Conservation (phyloP, 1,139 yeast species). For the Diutina rugosa region DNA sequence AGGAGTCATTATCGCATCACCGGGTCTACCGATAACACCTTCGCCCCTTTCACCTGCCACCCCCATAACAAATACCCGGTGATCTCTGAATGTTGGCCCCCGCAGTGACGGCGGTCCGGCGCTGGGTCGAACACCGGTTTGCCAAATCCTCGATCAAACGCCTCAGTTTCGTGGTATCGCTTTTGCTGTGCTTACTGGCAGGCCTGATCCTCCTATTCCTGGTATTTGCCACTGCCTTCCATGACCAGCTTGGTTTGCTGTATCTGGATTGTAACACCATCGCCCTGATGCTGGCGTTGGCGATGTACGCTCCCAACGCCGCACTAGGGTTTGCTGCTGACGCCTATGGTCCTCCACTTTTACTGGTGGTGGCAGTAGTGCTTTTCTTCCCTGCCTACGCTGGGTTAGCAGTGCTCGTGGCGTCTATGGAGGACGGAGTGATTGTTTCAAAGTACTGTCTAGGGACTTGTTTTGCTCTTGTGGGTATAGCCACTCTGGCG, state of each 20-base stretch:
- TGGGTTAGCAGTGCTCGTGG: constrained; percentile 16
- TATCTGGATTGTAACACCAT: constrained; percentile 68
- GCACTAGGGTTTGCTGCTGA: constrained; percentile 76
- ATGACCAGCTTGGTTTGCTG: constrained; percentile 40
- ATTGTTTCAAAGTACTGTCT: constrained; percentile 10
- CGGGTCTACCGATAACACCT: not conserved
- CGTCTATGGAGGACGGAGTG: constrained; percentile 3
- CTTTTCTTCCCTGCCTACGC: constrained; percentile 68
- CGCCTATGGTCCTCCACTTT: constrained; percentile 65
- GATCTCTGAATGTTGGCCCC: not conserved
- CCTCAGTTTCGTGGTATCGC: constrained; percentile 24
- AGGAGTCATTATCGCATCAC: not conserved
- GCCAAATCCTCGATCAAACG: constrained; percentile 11
- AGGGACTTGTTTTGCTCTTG: constrained; percentile 30
- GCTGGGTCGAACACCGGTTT: not conserved
- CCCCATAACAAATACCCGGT: not conserved
- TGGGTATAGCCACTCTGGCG: constrained; percentile 77
- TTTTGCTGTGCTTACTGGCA: constrained; percentile 53
- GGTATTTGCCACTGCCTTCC: constrained; percentile 62
- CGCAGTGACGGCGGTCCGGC: not conserved
- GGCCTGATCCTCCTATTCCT: constrained; percentile 79
- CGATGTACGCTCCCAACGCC: constrained; percentile 81
- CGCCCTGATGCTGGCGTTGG: constrained; percentile 64
- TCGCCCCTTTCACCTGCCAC: not conserved
- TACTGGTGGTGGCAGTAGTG: constrained; percentile 50